A percentile compares a stretch with the other conserved stretches of the same genome.
These are phyloP conservation scores for Podaxis sp. DNA, from an alignment of 768 basidiomycete genomes.

Conservation along the genomic window DNA sequence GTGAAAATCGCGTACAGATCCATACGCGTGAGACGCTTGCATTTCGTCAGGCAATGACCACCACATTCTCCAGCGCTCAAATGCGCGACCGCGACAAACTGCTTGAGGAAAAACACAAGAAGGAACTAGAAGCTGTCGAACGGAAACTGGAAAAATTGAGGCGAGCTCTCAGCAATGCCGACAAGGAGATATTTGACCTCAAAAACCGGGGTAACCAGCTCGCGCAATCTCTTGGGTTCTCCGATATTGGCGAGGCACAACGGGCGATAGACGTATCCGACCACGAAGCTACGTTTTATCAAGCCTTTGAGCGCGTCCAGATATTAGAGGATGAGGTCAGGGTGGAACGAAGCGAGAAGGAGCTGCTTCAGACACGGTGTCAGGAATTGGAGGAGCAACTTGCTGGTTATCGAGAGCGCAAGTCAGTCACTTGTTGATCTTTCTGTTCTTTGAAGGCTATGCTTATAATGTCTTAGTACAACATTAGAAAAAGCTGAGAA, in stretches of 20 bases:
- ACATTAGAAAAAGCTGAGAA: conserved; percentile 6
- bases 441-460: neutral
- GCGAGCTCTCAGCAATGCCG: conserved; percentile 30
- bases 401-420: conserved; percentile 5
- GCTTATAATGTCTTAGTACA: conserved; percentile 7
- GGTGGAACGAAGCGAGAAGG: conserved; percentile 24
- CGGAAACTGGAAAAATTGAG: conserved; percentile 29
- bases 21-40: neutral
- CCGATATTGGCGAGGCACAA: conserved; percentile 42
- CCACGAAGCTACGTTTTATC: conserved; percentile 32
- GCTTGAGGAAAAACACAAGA: conserved; percentile 29
- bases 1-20: neutral
- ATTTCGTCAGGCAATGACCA: conserved; percentile 4
- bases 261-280: conserved; percentile 37
- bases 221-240: conserved; percentile 44
- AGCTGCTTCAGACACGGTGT: conserved; percentile 22
- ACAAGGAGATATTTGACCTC: conserved; percentile 36
- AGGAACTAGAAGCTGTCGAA: conserved; percentile 27
- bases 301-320: conserved; percentile 35
- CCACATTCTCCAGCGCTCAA: conserved; percentile 29
- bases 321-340: conserved; percentile 30
- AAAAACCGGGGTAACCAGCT: conserved; percentile 36
- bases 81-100: conserved; percentile 33
- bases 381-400: conserved; percentile 25
- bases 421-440: neutral